phyloP scores from a whole-genome alignment of 495 filamentous ascomycete genomes.

The Paragyromitra xinjiangensis region DNA sequence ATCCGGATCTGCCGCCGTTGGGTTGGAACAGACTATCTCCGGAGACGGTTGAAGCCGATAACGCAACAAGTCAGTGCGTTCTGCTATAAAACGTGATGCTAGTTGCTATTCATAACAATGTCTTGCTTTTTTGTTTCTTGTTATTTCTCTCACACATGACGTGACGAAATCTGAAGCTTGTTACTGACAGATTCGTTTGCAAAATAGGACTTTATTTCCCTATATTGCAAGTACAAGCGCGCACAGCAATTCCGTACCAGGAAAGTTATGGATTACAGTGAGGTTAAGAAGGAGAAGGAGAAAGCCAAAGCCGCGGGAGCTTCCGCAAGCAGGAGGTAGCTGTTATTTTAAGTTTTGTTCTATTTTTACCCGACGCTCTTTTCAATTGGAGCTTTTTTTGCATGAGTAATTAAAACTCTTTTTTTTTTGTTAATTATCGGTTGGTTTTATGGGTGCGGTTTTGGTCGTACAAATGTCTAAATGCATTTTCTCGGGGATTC shows the following conservation, averaged over 20 bases:
- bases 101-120: conserved; percentile 1
- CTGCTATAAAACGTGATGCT: conserved; percentile 1
- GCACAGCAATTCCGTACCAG: conserved; percentile 56
- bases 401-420: conserved; percentile 10
- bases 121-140: not conserved
- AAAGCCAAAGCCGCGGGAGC: conserved; percentile 40
- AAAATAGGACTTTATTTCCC: conserved; percentile 56
- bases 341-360: conserved; percentile 9
- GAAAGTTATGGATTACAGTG: conserved; percentile 57
- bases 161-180: not conserved
- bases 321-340: conserved; percentile 42
- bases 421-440: conserved; percentile 23
- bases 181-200: conserved; percentile 20
- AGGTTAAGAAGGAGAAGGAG: conserved; percentile 49
- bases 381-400: conserved; percentile 13
- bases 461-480: conserved; percentile 4
- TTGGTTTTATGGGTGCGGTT: conserved; percentile 11
- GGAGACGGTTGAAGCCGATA: conserved; percentile 10
- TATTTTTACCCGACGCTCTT: conserved; percentile 17
- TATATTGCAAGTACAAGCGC: conserved; percentile 58
- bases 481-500: not conserved
- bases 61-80: conserved; percentile 16
- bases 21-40: not conserved
- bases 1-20: conserved; percentile 11
- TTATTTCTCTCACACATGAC: not conserved